Evolutionary conservation across 106 monocot species (phyloP), one percentile per base, ranked within the genome.

Genomic region (Dactylorhiza incarnata): DNA sequence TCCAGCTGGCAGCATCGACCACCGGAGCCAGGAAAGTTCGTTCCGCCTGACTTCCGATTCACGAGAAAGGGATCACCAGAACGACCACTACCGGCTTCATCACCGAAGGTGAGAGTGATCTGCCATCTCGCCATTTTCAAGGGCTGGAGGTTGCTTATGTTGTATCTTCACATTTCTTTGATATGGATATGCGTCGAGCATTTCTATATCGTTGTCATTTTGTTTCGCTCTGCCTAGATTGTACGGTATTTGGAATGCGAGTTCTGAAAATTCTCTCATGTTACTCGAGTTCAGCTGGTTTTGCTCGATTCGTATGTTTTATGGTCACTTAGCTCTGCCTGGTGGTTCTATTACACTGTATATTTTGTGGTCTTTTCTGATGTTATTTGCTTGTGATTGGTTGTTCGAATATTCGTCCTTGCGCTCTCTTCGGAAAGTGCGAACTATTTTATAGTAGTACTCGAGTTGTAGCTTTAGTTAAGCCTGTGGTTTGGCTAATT

Each of bases 1-100:
- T 44, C 73, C 65, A 15, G 19, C 76, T 12, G 17, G 78, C 7
- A 75, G 43, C 48, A 66, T 45, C 2, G 84, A 84, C 45, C 84
- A 77, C 1, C 78, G 82, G 79, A 71, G 54, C 7, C 78, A 49
- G 19, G 53, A 75, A 1, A 73, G 37, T 48, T 23, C 71, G 17
- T 79, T 69, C 46, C 17, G 50, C 26, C 3, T 43, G 3, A 84
- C 59, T 62, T 49, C 80, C 2, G 79, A 80, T 49, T 25, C 19
- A 3, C 13, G 82, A 72, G 51, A 78, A 65, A 25, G 52, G 26
- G 69, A 78, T 17, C 85, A 91, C 52, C 73, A 80, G 72, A 78
- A 73, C 20, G 87, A 88, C 14, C 74, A 86, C 50, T 51, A 78
- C 17, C 74, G 74, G 62, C 79, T 74, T 7, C 72, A 62, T 73